Evolutionary conservation across 208 protist genomes (phyloP), one percentile per base, ranked within the genome.

Genomic region (Trichomonas tenax): DNA sequence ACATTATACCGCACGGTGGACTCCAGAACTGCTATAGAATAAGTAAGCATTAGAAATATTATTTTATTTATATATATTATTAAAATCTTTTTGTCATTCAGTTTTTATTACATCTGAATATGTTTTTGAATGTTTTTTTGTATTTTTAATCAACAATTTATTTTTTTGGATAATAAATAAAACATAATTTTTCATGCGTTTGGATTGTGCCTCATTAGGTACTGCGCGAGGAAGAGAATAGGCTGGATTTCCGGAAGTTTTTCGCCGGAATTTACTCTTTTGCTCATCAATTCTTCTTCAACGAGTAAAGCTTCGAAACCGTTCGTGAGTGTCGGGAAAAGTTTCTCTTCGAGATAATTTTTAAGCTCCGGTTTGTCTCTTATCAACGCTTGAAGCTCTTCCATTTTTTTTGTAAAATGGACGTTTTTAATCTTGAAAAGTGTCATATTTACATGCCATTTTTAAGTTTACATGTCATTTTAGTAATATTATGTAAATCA

Each of bases 321-420:
- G 38, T 93, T 15, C 38, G 44, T 51, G 17, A 93, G 44, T 38
- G 34, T 41, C 6, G 86, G 86, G 38, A 41, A 93, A 38, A 93
- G 40, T 15, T 93, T 93, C 45, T 93, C 86, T 93, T 51, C 40
- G 17, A 93, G 36, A 21, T 93, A 93, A 0, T 41, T 40, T 15
- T 93, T 93, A 38, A 93, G 44, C n/a, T 93, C 86, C 38, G 86
- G 86, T 31, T 93, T 93, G 45, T 93, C 26, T 48, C 86, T 26
- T 15, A n/a, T 51, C 9, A 93, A 34, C 15, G 23, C n/a, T 41
- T 93, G 86, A 31, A 93, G 44, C 17, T 48, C 86, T 51, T 93
- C 86, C 86, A 93, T 93, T 84, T 84, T 84, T 84, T 84, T 89
- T 72, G 58, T n/a, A 72, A 72, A 72, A 51, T 51, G 46, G 46